Conservation (phyloP, 75 land plant species). For the Chamaecyparis obtusa region DNA sequence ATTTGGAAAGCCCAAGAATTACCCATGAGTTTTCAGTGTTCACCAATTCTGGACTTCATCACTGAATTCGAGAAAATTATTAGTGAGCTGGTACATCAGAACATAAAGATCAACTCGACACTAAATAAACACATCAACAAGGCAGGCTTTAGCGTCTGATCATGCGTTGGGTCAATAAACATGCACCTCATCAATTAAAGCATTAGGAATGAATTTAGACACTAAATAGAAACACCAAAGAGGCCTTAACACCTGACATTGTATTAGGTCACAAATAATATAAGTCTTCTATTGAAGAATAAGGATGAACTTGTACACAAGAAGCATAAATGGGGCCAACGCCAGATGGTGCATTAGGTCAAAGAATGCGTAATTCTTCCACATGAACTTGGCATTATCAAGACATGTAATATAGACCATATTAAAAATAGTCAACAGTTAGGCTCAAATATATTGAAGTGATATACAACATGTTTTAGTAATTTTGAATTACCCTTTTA, state of each 20-base stretch:
- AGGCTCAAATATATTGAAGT: neutral
- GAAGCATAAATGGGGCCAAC: neutral
- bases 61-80: no score
- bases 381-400: neutral
- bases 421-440: no score
- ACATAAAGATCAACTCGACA: no score
- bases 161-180: no score
- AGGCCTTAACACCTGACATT: neutral
- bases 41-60: no score
- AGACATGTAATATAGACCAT: neutral
- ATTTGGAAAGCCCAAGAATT: neutral
- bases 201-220: no score
- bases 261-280: neutral
- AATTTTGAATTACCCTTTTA: neutral
- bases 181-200: no score
- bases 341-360: neutral
- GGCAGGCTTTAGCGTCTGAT: no score
- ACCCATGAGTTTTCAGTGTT: neutral
- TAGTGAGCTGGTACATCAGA: no score
- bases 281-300: neutral
- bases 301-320: neutral
- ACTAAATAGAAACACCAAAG: no score
- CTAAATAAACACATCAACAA: no score
- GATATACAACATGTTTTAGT: neutral
- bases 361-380: neutral